A percentile compares a stretch with the other conserved stretches of the same genome.
Conservation (phyloP, 1,284 basidiomycete genomes). For the Bjerkandera adusta region DNA sequence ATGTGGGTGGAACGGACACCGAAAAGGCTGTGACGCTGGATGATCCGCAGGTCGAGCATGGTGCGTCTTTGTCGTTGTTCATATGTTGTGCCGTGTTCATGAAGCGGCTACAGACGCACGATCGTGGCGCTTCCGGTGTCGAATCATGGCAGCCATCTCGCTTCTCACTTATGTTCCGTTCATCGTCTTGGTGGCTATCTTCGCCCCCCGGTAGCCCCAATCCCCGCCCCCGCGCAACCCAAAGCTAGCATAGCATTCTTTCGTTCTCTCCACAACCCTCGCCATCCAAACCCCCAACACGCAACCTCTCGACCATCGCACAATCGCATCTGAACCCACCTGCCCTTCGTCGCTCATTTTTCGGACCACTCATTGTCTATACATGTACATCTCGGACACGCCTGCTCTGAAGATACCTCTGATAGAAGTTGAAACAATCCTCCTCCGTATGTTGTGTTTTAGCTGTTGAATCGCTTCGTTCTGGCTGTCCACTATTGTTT, state of each 20-base stretch:
- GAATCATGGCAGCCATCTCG: conserved; percentile 63
- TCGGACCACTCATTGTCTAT: not conserved
- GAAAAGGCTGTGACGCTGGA: conserved; percentile 74
- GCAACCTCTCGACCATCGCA: not conserved
- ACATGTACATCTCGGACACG: conserved; percentile 6
- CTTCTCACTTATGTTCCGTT: conserved; percentile 77
- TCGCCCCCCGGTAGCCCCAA: conserved; percentile 36
- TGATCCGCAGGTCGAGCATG: conserved; percentile 74
- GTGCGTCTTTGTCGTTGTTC: conserved; percentile 38
- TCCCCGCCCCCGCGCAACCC: not conserved
- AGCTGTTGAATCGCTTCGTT: conserved; percentile 7
- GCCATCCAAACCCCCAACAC: not conserved
- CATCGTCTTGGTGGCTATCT: conserved; percentile 67
- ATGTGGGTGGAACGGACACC: conserved; percentile 52
- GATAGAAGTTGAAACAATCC: conserved; percentile 5
- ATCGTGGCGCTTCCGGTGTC: conserved; percentile 70
- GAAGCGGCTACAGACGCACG: conserved; percentile 50
- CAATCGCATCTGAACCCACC: too few species aligned
- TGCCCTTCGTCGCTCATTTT: not conserved
- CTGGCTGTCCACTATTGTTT: not conserved
- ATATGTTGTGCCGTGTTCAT: conserved; percentile 1
- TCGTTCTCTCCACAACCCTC: not conserved
- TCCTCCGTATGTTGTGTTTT: conserved; percentile 5
- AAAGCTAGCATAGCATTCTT: not conserved
- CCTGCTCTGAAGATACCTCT: conserved; percentile 5